A percentile compares a stretch with the other conserved stretches of the same genome.
Evolutionary conservation across 1,139 yeast genomes (phyloP).

Genomic region (Arxiozyma slooffiae): DNA sequence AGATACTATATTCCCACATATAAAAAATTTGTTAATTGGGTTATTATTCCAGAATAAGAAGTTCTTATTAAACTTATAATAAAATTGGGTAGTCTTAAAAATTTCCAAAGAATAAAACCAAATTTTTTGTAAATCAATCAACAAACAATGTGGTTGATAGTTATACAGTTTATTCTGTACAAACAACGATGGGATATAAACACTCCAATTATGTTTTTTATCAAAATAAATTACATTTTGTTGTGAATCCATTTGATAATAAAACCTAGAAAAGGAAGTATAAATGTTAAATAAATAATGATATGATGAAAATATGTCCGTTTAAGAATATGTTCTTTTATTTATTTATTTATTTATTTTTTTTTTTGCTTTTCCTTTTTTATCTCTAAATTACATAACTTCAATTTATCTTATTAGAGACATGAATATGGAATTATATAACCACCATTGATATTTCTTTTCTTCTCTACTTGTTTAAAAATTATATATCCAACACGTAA

Average conservation of each 20-base stretch:
- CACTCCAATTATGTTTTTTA: background rate
- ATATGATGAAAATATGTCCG: background rate
- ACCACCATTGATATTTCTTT: too few relatives aligned
- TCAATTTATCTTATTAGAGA: too few relatives aligned
- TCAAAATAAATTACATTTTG: constrained; percentile 2
- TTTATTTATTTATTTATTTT: background rate
- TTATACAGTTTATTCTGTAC: constrained; percentile 2
- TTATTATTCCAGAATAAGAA: constrained; percentile 19
- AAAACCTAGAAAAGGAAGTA: too few relatives aligned
- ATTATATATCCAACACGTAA: too few relatives aligned
- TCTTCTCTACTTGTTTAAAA: too few relatives aligned
- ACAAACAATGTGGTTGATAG: background rate
- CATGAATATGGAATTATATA: too few relatives aligned
- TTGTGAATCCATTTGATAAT: background rate
- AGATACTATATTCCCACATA: constrained; percentile 18
- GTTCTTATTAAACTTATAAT: background rate
- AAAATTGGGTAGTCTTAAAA: background rate
- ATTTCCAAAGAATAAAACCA: constrained; percentile 1
- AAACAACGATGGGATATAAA: constrained; percentile 5
- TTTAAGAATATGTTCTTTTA: background rate
- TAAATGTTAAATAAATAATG: background rate
- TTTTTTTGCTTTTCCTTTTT: too few relatives aligned
- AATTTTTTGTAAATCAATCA: background rate
- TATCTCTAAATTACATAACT: background rate
- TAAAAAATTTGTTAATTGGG: constrained; percentile 16